Base-by-base conservation (phyloP, 192 early-diverging fungal species). In the Podila verticillata region DNA sequence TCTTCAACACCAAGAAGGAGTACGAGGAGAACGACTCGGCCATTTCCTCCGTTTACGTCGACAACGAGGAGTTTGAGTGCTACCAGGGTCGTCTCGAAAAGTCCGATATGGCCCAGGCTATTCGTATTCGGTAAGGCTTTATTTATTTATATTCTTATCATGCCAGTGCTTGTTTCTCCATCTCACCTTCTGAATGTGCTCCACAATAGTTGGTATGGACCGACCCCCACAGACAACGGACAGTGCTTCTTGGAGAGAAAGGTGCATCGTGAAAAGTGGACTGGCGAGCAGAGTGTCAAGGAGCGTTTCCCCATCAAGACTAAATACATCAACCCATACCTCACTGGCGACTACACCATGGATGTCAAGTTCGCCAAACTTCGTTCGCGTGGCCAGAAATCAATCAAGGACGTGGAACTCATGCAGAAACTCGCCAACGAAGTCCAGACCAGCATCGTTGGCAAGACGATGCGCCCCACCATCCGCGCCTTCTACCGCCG, bases 401-500 rank as follows among this genome's bases (percentile, higher is more conserved):
- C 86, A 57, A 95, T 95, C 65, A 88, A 95, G 72, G 95, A 97
- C 57, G 77, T 98, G 24, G 81, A 91, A 19, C 72, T 89, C 51
- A 92, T 94, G 79, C 85, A 90, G 39, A 84, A 75, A 19, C 88
- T 99, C 28, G 87, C 93, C 10, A 84, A 81, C 20, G 92, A 97
- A 29, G 89, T 98, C 30, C 92, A 92, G 57, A 60, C 80, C 4
- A 91, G 87, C 51, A 88, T 98, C 15, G 70, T 72, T 13, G 78
- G 84, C 47, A 95, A 92, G 82, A 82, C 83, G 20, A 84, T 95
- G 70, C 86, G 85, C 48, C 93, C 92, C 49, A 87, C 67, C 57
- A 85, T 98, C 68, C 90, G 98, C 28, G 94, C 96, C 1, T 96
- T 96, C 82, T 98, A 98, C 88, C 97, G 97, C 80, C 94, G 98